Evolutionary conservation across 169 alveolate genomes (phyloP).

Genomic region (Eimeria praecox): DNA sequence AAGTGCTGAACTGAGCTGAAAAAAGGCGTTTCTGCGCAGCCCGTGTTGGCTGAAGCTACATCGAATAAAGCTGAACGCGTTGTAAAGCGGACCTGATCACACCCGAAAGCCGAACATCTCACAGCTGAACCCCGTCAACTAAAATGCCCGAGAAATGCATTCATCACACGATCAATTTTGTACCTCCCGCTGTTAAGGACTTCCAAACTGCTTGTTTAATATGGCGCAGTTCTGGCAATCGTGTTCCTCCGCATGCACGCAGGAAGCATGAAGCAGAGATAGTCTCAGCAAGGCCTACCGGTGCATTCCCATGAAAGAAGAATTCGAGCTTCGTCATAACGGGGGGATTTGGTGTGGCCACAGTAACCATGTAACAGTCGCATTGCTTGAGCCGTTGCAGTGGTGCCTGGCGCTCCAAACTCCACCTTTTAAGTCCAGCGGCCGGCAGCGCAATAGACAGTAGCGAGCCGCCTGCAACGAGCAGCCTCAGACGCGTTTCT

Average conservation of each 20-base stretch:
- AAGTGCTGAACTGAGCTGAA: not conserved
- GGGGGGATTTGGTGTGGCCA: slow-evolving; percentile 9
- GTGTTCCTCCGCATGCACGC: not conserved
- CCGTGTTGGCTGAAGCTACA: not conserved
- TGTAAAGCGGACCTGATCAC: slow-evolving; percentile 66
- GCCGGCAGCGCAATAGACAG: slow-evolving; percentile 59
- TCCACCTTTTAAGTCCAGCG: slow-evolving; percentile 35
- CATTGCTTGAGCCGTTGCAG: slow-evolving; percentile 35
- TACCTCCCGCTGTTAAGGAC: not conserved
- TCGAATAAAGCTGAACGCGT: slow-evolving; percentile 64
- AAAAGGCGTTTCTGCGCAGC: slow-evolving; percentile 39
- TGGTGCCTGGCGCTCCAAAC: slow-evolving; percentile 56
- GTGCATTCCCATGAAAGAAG: slow-evolving; percentile 36
- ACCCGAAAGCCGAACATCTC: slow-evolving; percentile 3
- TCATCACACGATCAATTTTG: not conserved
- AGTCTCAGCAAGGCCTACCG: slow-evolving; percentile 16
- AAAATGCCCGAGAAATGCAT: not conserved
- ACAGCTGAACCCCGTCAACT: not conserved
- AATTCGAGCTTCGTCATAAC: slow-evolving; percentile 56
- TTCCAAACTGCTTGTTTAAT: not conserved
- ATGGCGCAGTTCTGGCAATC: not conserved
- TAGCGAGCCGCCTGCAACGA: slow-evolving; percentile 40
- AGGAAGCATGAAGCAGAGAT: not conserved
- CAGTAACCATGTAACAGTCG: slow-evolving; percentile 50
- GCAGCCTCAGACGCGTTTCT: slow-evolving; percentile 58